phyloP scores from a whole-genome alignment of 2,329 filamentous ascomycete genomes.

The Septoria petroselini region DNA sequence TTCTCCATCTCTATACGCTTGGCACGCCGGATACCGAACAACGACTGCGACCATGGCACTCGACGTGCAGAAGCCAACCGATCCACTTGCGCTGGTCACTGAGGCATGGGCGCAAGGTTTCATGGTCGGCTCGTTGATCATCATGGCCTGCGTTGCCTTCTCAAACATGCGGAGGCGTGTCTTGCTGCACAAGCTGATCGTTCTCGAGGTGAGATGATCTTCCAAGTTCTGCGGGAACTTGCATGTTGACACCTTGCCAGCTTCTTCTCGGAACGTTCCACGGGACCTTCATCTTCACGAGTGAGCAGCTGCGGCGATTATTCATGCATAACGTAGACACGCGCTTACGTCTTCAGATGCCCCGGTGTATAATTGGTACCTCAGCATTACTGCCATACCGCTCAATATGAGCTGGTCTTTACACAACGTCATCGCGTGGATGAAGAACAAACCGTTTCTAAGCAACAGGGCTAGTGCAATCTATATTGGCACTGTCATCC shows the following conservation, averaged over 20 bases:
- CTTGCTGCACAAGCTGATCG: conserved; percentile 50
- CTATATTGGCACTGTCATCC: conserved; percentile 58
- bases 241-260: conserved; percentile 15
- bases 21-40: neutral
- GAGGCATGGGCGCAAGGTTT: conserved; percentile 38
- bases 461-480: conserved; percentile 49
- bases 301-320: conserved; percentile 17
- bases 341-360: conserved; percentile 35
- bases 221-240: neutral
- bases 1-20: neutral
- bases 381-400: conserved; percentile 56
- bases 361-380: conserved; percentile 61
- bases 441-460: conserved; percentile 59
- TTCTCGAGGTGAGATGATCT: conserved; percentile 43
- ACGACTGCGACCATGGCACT: conserved; percentile 23
- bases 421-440: conserved; percentile 66
- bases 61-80: conserved; percentile 31
- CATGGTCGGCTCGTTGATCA: conserved; percentile 43
- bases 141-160: conserved; percentile 49
- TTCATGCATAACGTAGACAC: neutral
- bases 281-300: conserved; percentile 58
- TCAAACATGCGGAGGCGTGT: conserved; percentile 50
- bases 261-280: conserved; percentile 47
- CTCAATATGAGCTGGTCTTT: conserved; percentile 59
- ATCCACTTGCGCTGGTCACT: conserved; percentile 28